Base-by-base conservation (phyloP, 2,329 filamentous ascomycete species). In the Escovopsis sp. region DNA sequence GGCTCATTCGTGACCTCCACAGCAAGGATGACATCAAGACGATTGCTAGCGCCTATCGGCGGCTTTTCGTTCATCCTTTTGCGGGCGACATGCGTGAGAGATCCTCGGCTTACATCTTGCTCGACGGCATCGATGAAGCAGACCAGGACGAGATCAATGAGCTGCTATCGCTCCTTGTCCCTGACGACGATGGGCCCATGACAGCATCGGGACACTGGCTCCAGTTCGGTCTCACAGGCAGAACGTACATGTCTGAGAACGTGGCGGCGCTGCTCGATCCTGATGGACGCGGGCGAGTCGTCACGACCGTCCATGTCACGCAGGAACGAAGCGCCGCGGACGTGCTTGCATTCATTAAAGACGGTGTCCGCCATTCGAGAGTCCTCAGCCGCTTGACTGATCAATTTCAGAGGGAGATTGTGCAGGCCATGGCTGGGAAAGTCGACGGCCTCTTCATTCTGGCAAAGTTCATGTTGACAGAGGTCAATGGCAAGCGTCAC, bases 381-480 rank as follows among this genome's bases (percentile, higher is more conserved):
- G 57, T 63, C 2, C 52, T 70, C 7, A 59, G 52, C 30, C 56
- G 56, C 0, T 59, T 56, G 10, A 48, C 51, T 5, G 45, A 48
- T 2, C 49, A 59, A 28, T 56, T 68, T 46, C 54, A 60, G 45
- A 48, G 59, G 12, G 57, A 62, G 30, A 59, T 70, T 4, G 55
- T 65, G 3, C 51, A 60, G 3, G 60, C 58, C 7, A 59, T 70
- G 51, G 57, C 58, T 4, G 56, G 57, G 6, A 62, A 64, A 18
- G 67, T 66, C 1, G 62, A 67, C 18, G 68, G 67, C 0, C 59
- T 70, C 15, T 71, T 71, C 47, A 66, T 70, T 18, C 59, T 68
- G 38, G 68, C 67, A 38, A 65, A 69, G 43, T 63, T 70, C 37
- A 70, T 71, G 67, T 43, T 74, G 3, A 64, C 64, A 5, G 70